Percentiles rank a stretch among this genome's conserved stretches.
These are phyloP conservation scores for Colletotrichum chrysophilum DNA, from an alignment of 2,329 filamentous ascomycete species.

Conservation along the genomic window DNA sequence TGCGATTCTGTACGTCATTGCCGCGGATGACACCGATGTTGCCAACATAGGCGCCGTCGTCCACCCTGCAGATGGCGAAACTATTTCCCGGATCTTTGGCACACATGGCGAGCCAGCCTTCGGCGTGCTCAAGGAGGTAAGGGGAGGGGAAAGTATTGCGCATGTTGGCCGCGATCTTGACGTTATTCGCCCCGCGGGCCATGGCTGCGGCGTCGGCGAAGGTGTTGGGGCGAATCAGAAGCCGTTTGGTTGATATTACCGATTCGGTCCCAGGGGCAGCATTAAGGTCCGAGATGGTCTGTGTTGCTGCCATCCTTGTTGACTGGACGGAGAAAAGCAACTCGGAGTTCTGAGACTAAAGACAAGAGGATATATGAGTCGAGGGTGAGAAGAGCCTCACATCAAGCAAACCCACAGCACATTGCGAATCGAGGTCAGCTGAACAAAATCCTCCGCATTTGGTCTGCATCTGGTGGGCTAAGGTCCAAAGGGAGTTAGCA, in stretches of 20 bases:
- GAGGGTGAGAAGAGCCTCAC: background rate
- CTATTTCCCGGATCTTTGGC: constrained; percentile 26
- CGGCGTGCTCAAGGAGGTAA: constrained; percentile 32
- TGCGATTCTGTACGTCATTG: constrained; percentile 44
- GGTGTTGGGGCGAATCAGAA: constrained; percentile 5
- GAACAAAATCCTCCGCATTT: background rate
- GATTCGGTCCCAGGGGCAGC: background rate
- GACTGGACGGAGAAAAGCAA: background rate
- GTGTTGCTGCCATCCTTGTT: background rate
- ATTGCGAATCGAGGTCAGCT: background rate
- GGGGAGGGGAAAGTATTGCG: constrained; percentile 21
- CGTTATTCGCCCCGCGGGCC: constrained; percentile 11
- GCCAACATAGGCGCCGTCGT: constrained; percentile 42
- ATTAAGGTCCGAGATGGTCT: background rate
- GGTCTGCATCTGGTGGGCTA: background rate
- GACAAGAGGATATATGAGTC: background rate
- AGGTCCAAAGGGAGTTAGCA: background rate
- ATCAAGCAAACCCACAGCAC: background rate
- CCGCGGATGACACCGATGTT: constrained; percentile 42
- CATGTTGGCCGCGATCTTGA: constrained; percentile 12
- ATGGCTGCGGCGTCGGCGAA: constrained; percentile 12
- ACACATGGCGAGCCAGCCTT: constrained; percentile 28
- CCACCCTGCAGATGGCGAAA: constrained; percentile 38
- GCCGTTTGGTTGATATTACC: background rate
- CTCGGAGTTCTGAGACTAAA: background rate